These are phyloP conservation scores for Omphalea diandra DNA, from an alignment of 441 rosid species.

Conservation along the genomic window DNA sequence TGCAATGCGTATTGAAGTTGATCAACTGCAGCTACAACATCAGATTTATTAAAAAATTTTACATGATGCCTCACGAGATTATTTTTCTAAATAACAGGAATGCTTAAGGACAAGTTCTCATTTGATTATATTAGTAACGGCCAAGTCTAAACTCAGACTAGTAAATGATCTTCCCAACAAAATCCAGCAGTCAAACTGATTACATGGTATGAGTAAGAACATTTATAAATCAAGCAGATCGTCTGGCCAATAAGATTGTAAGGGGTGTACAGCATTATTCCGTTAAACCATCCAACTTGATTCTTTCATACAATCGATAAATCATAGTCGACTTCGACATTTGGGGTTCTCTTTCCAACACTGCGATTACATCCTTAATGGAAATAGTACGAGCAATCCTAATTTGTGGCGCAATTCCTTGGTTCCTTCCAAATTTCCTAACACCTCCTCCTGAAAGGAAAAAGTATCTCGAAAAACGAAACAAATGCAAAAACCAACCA, in stretches of 20 bases:
- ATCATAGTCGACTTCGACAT: slow-evolving; percentile 77
- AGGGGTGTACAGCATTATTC: slow-evolving; percentile 31
- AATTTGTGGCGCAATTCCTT: slow-evolving; percentile 38
- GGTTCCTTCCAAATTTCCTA: slow-evolving; percentile 63
- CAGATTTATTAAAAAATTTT: too few relatives aligned
- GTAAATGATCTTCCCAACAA: not conserved
- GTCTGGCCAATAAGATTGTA: not conserved
- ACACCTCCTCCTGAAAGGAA: slow-evolving; percentile 40
- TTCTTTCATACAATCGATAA: slow-evolving; percentile 65
- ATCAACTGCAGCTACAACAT: too few relatives aligned
- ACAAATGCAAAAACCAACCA: not conserved
- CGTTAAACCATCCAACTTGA: slow-evolving; percentile 35
- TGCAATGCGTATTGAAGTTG: too few relatives aligned
- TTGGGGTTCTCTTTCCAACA: slow-evolving; percentile 91
- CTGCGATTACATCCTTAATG: slow-evolving; percentile 78
- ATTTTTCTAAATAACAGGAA: too few relatives aligned
- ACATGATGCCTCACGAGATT: too few relatives aligned
- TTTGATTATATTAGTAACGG: not conserved
- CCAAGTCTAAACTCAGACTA: not conserved
- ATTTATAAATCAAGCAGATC: not conserved
- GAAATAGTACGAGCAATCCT: slow-evolving; percentile 62
- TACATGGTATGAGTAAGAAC: too few relatives aligned
- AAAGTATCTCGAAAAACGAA: slow-evolving; percentile 4
- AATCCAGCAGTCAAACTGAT: not conserved
- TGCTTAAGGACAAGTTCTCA: too few relatives aligned